A percentile compares a stretch with the other conserved stretches of the same genome.
phyloP scores from a whole-genome alignment of 129 eudicot species.

The Tagetes erecta region DNA sequence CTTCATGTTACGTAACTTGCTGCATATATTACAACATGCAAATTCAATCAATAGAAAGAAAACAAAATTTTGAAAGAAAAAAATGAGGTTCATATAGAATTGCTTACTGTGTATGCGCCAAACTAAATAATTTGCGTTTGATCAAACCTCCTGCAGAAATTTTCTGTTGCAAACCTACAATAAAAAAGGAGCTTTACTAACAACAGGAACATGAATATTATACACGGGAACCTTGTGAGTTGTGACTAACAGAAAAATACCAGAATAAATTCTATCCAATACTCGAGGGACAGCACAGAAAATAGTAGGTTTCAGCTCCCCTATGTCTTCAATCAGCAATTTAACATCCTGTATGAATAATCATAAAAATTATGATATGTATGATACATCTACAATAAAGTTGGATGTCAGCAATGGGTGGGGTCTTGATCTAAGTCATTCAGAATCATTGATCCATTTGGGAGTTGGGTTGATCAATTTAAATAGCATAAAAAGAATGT shows the following conservation, averaged over 20 bases:
- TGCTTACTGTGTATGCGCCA: conserved; percentile 75
- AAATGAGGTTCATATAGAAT: not conserved
- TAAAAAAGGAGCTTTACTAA: not conserved
- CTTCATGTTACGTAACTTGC: conserved; percentile 68
- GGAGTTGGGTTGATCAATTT: not conserved
- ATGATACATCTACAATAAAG: not conserved
- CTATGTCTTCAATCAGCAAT: conserved; percentile 82
- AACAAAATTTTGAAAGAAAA: not conserved
- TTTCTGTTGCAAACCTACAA: conserved; percentile 76
- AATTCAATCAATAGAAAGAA: not conserved
- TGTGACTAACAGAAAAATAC: conserved; percentile 27
- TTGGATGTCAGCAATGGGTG: not conserved
- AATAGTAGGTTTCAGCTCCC: conserved; percentile 82
- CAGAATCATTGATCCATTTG: not conserved
- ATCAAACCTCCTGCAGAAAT: conserved; percentile 70
- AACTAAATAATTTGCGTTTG: conserved; percentile 57
- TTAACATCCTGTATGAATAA: conserved; percentile 67
- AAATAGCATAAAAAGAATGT: not conserved
- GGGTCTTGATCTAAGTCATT: not conserved
- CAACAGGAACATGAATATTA: conserved; percentile 5
- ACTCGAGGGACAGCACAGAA: conserved; percentile 99
- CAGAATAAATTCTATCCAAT: conserved; percentile 83
- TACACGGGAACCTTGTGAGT: not conserved
- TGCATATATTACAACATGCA: conserved; percentile 38
- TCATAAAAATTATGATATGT: conserved; percentile 9